These are phyloP conservation scores for Diaporthe sp. DNA, from an alignment of 2,329 filamentous ascomycete species.

Conservation along the genomic window DNA sequence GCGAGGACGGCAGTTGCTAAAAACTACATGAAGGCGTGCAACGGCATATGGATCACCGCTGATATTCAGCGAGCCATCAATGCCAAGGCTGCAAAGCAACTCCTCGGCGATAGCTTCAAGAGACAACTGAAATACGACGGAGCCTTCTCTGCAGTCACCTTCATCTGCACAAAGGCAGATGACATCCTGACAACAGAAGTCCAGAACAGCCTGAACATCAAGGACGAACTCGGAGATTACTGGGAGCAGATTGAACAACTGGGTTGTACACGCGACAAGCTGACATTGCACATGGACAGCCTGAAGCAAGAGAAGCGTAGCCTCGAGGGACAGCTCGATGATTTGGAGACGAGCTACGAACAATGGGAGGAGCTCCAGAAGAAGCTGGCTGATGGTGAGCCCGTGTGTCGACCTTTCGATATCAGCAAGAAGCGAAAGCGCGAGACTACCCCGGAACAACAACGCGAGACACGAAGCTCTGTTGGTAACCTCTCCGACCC, in stretches of 20 bases:
- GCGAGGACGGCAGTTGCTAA: slow-evolving; percentile 67
- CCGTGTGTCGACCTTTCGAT: neutral
- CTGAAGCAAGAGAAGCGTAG: neutral
- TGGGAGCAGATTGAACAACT: neutral
- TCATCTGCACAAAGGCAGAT: slow-evolving; percentile 72
- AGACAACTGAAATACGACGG: slow-evolving; percentile 70
- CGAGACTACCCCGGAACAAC: no score
- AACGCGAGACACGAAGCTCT: no score
- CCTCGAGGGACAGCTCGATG: neutral
- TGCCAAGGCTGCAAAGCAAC: slow-evolving; percentile 65
- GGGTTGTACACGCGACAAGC: slow-evolving; percentile 37
- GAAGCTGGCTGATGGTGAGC: neutral
- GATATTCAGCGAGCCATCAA: slow-evolving; percentile 70
- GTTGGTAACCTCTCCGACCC: no score
- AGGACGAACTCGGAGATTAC: neutral
- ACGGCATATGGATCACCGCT: slow-evolving; percentile 70
- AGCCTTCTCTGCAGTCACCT: slow-evolving; percentile 63
- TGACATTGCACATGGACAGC: slow-evolving; percentile 38
- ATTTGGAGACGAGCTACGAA: neutral
- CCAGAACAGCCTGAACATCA: slow-evolving; percentile 43
- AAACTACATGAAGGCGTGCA: slow-evolving; percentile 69
- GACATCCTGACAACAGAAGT: slow-evolving; percentile 59
- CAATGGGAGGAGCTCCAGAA: neutral
- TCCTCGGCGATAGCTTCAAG: slow-evolving; percentile 67
- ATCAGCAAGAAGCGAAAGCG: slow-evolving; percentile 26